These are phyloP conservation scores for Malus hybrid DNA, from an alignment of 331 rosid species.

Conservation along the genomic window DNA sequence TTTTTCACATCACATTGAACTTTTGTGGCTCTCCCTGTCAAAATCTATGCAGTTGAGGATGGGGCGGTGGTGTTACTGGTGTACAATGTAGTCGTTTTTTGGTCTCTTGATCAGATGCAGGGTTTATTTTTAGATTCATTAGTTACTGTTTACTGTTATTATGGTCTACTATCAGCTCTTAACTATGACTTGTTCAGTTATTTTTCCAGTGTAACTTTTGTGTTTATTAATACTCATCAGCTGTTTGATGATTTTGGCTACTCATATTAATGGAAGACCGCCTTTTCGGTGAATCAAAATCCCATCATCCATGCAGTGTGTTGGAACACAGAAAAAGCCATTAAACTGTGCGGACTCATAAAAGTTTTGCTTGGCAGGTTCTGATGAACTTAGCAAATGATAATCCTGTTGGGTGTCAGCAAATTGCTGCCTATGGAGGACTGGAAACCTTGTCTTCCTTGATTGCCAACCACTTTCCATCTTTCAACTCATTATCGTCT, in stretches of 20 bases:
- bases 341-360: neutral
- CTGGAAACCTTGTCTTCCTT: constrained; percentile 79
- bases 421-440: constrained; percentile 85
- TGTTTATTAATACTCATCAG: neutral
- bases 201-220: no score
- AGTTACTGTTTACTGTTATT: neutral
- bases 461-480: constrained; percentile 89
- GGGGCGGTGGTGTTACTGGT: neutral
- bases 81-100: neutral
- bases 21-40: neutral
- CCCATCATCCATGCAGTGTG: neutral
- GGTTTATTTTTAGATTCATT: neutral
- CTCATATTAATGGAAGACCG: neutral
- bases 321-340: neutral
- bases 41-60: neutral
- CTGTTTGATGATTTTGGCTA: neutral
- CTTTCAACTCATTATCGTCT: constrained; percentile 48
- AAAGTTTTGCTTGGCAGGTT: constrained; percentile 51
- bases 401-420: constrained; percentile 84
- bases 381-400: constrained; percentile 96
- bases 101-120: neutral
- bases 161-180: neutral
- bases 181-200: neutral
- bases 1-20: neutral
- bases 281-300: neutral